A percentile compares a stretch with the other conserved stretches of the same genome.
phyloP scores from a whole-genome alignment of 352 stramenopile genomes.

The Globisporangium takayamanum region DNA sequence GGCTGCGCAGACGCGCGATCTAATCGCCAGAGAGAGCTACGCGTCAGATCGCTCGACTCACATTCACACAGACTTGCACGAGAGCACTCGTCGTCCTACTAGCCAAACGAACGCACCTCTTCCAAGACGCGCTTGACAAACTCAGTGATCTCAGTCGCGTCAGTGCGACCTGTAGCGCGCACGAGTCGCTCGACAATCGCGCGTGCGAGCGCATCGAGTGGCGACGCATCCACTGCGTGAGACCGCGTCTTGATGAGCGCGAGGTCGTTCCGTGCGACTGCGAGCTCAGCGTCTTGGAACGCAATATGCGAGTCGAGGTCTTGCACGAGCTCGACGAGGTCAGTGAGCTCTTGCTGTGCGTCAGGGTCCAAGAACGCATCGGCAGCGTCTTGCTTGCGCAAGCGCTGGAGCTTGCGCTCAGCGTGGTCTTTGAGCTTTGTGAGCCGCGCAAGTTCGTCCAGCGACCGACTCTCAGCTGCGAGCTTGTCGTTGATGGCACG shows the following conservation, averaged over 20 bases:
- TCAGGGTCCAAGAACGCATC: slow-evolving; percentile 56
- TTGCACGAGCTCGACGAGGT: slow-evolving; percentile 71
- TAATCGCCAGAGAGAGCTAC: neutral
- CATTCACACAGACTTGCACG: neutral
- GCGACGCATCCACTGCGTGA: slow-evolving; percentile 33
- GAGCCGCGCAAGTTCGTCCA: slow-evolving; percentile 60
- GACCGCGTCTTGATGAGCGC: slow-evolving; percentile 35
- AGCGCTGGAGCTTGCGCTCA: slow-evolving; percentile 46
- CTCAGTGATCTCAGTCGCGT: slow-evolving; percentile 1
- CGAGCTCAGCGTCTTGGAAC: slow-evolving; percentile 73
- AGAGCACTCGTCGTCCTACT: neutral
- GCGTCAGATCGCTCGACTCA: too few relatives aligned
- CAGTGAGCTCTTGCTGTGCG: slow-evolving; percentile 55
- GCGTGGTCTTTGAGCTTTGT: slow-evolving; percentile 63
- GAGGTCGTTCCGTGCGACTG: slow-evolving; percentile 45
- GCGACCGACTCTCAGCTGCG: slow-evolving; percentile 41
- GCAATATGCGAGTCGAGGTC: slow-evolving; percentile 77
- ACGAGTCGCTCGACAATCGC: slow-evolving; percentile 27
- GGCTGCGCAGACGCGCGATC: slow-evolving; percentile 28
- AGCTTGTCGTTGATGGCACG: slow-evolving; percentile 57
- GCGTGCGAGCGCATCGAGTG: slow-evolving; percentile 32
- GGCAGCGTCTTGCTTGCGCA: slow-evolving; percentile 39
- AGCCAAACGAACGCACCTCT: slow-evolving; percentile 24
- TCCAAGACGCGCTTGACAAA: slow-evolving; percentile 49
- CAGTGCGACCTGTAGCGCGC: neutral